phyloP scores from a whole-genome alignment of 495 filamentous ascomycete species.

The Aspergillus diversus region DNA sequence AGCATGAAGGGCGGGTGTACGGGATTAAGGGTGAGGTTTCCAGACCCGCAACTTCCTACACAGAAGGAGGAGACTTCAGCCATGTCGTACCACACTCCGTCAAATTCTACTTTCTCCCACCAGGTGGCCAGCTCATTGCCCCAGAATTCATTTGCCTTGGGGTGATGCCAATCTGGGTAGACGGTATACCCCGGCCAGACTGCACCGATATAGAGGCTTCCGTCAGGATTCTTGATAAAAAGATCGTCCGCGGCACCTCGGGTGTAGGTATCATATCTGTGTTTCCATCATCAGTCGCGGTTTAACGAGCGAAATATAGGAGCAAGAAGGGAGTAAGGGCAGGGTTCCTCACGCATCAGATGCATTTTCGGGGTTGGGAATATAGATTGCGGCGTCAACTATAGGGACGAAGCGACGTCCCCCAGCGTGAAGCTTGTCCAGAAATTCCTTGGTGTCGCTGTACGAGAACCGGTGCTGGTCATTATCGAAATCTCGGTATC shows the following conservation, averaged over 20 bases:
- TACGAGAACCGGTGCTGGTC: conserved; percentile 55
- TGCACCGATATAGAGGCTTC: conserved; percentile 63
- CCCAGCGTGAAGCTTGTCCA: conserved; percentile 64
- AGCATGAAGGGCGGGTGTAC: conserved; percentile 69
- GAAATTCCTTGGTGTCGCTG: conserved; percentile 58
- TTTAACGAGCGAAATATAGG: neutral
- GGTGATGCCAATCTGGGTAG: conserved; percentile 65
- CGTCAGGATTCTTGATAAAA: conserved; percentile 66
- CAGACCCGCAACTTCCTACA: conserved; percentile 73
- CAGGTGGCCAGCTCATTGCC: conserved; percentile 64
- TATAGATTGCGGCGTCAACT: conserved; percentile 81
- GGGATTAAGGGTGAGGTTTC: conserved; percentile 70
- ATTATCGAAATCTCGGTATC: conserved; percentile 62
- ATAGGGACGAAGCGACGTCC: conserved; percentile 81
- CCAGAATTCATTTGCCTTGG: conserved; percentile 70
- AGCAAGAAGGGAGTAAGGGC: neutral
- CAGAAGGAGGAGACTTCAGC: conserved; percentile 78
- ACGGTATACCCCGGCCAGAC: conserved; percentile 70
- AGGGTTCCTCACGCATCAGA: conserved; percentile 59
- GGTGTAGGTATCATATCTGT: conserved; percentile 65
- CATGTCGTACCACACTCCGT: conserved; percentile 70
- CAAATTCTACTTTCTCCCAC: conserved; percentile 59
- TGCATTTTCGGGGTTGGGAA: conserved; percentile 71
- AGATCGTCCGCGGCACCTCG: conserved; percentile 66
- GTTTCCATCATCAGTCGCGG: neutral